Evolutionary conservation across 1,284 basidiomycete species (phyloP).

Genomic region (Neolentinus lepideus): DNA sequence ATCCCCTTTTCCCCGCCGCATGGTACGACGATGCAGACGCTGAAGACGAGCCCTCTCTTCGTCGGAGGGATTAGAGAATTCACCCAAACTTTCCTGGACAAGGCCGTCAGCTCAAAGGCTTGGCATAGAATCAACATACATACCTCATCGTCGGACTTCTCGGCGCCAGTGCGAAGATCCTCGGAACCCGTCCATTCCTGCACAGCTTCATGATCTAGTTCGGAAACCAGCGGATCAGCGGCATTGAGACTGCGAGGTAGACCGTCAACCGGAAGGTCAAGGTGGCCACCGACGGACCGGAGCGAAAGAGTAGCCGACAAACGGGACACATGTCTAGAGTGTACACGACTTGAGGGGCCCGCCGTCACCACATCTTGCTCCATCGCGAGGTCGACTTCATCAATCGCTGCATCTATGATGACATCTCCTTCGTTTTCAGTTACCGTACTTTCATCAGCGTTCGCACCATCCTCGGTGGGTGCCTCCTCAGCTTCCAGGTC

Average conservation of each 20-base stretch:
- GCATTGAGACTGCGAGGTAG: slow-evolving; percentile 8
- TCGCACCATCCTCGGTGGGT: slow-evolving; percentile 26
- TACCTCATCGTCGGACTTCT: slow-evolving; percentile 60
- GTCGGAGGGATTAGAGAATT: slow-evolving; percentile 85
- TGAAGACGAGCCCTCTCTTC: slow-evolving; percentile 70
- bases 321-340: slow-evolving; percentile 66
- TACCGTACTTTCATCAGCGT: slow-evolving; percentile 26
- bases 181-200: slow-evolving; percentile 80
- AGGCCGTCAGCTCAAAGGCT: neutral
- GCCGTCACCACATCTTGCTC: slow-evolving; percentile 31
- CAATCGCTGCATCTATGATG: slow-evolving; percentile 20
- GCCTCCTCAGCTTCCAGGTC: slow-evolving; percentile 22
- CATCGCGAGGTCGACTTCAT: slow-evolving; percentile 24
- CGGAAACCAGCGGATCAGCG: slow-evolving; percentile 10
- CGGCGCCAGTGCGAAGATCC: slow-evolving; percentile 40
- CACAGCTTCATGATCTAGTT: slow-evolving; percentile 34
- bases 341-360: slow-evolving; percentile 42
- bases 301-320: slow-evolving; percentile 61
- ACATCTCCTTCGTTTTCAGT: slow-evolving; percentile 20
- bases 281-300: slow-evolving; percentile 46
- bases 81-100: slow-evolving; percentile 60
- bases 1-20: slow-evolving; percentile 37
- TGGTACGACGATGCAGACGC: slow-evolving; percentile 52
- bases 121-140: slow-evolving; percentile 11
- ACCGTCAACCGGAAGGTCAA: slow-evolving; percentile 13